Conservation (phyloP, 2,329 filamentous ascomycete genomes). For the Massarina eburnea region DNA sequence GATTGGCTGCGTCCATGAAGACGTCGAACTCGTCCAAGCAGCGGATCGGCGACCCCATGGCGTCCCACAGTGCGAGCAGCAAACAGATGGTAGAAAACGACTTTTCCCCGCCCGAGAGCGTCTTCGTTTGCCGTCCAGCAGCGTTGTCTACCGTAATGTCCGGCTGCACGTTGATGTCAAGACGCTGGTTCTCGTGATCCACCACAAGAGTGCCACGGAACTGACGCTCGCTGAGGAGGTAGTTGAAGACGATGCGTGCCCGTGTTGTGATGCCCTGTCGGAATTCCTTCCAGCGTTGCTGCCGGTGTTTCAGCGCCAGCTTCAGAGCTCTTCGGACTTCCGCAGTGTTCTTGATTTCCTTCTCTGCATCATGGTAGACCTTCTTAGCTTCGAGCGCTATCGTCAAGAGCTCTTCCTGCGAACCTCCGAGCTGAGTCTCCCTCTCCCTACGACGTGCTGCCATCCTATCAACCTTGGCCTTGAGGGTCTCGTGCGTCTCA, state of each 20-base stretch:
- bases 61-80: slow-evolving; percentile 91
- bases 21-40: slow-evolving; percentile 98
- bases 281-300: slow-evolving; percentile 77
- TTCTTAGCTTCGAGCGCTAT: slow-evolving; percentile 34
- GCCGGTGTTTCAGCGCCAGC: slow-evolving; percentile 67
- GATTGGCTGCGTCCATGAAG: slow-evolving; percentile 98
- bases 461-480: slow-evolving; percentile 33
- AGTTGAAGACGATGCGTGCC: slow-evolving; percentile 82
- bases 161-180: slow-evolving; percentile 75
- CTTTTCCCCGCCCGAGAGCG: slow-evolving; percentile 93
- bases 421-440: slow-evolving; percentile 38
- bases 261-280: slow-evolving; percentile 82
- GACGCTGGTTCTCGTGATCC: slow-evolving; percentile 71
- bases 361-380: slow-evolving; percentile 20
- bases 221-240: slow-evolving; percentile 83
- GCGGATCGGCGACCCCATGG: slow-evolving; percentile 92
- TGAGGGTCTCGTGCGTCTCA: slow-evolving; percentile 35
- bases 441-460: slow-evolving; percentile 25
- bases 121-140: slow-evolving; percentile 81
- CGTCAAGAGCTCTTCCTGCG: slow-evolving; percentile 30
- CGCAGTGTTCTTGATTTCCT: slow-evolving; percentile 20
- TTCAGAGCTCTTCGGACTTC: slow-evolving; percentile 45
- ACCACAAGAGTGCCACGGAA: slow-evolving; percentile 82
- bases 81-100: slow-evolving; percentile 97
- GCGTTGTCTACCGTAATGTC: slow-evolving; percentile 69